Base-by-base conservation (phyloP, 805 yeast species). In the Tetrapisispora namnaoensis region DNA sequence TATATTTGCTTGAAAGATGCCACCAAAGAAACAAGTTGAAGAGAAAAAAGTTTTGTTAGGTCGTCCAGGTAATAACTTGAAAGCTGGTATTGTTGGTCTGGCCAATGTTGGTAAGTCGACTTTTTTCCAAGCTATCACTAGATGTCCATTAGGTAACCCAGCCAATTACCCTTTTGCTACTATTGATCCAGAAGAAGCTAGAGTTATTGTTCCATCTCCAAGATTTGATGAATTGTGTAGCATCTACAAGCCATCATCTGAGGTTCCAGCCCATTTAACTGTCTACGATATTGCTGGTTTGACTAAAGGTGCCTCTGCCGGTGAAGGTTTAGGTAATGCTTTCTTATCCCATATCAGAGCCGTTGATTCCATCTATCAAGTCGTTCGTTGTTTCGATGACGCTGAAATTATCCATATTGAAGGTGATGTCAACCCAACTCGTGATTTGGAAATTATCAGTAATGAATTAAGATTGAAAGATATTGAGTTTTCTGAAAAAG, bases 321-420 rank as follows among this genome's bases (percentile, higher is more conserved):
- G 98, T 69, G 97, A 89, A 72, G 99, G 99, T 67, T 80, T 93
- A 57, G 99, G 99, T 65, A 93, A 93, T 70, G 95, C 95, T 54
- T 93, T 93, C 78, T 80, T 93, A 73, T 83, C 95, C 58, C 90
- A 93, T 69, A 93, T 93, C 62, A 81, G 98, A 71, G 93, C 96
- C 44, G 99, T 93, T 49, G 99, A 93, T 77, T 96, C 97, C 54
- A 83, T 93, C 56, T 93, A 86, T 74, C 98, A 93, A 74, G 96
- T 93, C 55, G 98, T 93, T 45, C 83, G 99, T 72, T 86, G 95
- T 71, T 93, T 93, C 63, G 96, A 89, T 65, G 99, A 93, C 70
- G 95, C 96, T 37, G 99, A 93, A 66, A 93, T 93, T 62, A 89
- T 90, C 60, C 99, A 93, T 72, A 86, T 93, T 61, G 96, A 89